A percentile compares a stretch with the other conserved stretches of the same genome.
Conservation (phyloP, 2,329 filamentous ascomycete genomes). For the Xylariaceae sp. region DNA sequence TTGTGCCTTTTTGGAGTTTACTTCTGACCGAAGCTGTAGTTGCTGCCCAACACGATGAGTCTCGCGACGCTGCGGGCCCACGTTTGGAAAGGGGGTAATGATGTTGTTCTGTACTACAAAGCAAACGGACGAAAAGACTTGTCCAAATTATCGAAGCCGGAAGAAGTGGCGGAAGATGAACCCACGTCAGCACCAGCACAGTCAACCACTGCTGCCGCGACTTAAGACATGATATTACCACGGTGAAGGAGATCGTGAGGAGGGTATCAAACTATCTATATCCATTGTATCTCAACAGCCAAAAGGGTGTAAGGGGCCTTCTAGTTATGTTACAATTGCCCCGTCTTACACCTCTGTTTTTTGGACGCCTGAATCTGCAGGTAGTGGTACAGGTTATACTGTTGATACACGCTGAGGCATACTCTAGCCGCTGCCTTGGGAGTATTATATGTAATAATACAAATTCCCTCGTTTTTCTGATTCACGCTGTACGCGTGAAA, state of each 20-base stretch:
- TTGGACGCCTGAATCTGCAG: conserved; percentile 14
- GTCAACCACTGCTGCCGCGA: conserved; percentile 16
- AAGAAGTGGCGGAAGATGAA: conserved; percentile 20
- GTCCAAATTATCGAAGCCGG: conserved; percentile 31
- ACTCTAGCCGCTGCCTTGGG: background rate
- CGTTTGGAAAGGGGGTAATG: conserved; percentile 91
- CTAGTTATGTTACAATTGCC: conserved; percentile 18
- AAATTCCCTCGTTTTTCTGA: background rate
- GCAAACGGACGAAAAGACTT: conserved; percentile 76
- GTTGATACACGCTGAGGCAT: conserved; percentile 12
- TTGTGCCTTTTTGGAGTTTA: background rate
- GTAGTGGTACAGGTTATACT: conserved; percentile 5
- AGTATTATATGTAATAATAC: background rate
- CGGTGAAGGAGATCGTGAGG: conserved; percentile 8
- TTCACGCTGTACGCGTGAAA: conserved; percentile 1
- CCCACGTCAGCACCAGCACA: conserved; percentile 9
- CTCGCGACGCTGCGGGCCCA: conserved; percentile 89
- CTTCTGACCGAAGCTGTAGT: conserved; percentile 36
- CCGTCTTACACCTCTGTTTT: conserved; percentile 2
- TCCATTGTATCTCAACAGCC: conserved; percentile 15
- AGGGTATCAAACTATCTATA: conserved; percentile 30
- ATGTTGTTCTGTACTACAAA: conserved; percentile 87
- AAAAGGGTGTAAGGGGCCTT: conserved; percentile 3
- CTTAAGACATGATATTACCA: conserved; percentile 7
- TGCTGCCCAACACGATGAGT: conserved; percentile 77